These are phyloP conservation scores for Botrytis pseudocinerea DNA, from an alignment of 2,329 filamentous ascomycete species.

Conservation along the genomic window DNA sequence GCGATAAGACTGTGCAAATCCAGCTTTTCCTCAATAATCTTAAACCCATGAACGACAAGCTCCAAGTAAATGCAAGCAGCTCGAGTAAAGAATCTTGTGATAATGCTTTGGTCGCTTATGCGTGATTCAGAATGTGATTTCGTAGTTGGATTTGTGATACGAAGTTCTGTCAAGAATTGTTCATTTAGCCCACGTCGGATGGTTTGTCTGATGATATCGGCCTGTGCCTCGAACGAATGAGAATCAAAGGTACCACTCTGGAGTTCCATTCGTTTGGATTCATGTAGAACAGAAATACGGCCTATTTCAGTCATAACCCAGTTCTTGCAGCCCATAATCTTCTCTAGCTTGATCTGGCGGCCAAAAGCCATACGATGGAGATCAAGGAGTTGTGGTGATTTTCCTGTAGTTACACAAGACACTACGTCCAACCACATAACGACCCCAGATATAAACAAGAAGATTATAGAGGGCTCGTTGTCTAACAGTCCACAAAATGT, in stretches of 20 bases:
- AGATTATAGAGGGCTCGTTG: slow-evolving; percentile 46
- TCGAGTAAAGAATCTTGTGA: slow-evolving; percentile 35
- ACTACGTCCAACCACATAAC: slow-evolving; percentile 53
- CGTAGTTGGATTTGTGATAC: slow-evolving; percentile 24
- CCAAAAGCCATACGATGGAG: slow-evolving; percentile 47
- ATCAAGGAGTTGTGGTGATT: slow-evolving; percentile 45
- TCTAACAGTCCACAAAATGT: not conserved
- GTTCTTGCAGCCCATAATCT: slow-evolving; percentile 57
- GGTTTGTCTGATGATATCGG: slow-evolving; percentile 30
- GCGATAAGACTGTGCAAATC: slow-evolving; percentile 27
- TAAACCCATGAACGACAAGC: slow-evolving; percentile 33
- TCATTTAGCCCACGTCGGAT: slow-evolving; percentile 31
- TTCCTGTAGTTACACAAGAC: slow-evolving; percentile 49
- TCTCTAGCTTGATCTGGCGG: slow-evolving; percentile 45
- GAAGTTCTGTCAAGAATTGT: slow-evolving; percentile 26
- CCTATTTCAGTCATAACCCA: slow-evolving; percentile 57
- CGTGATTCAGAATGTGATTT: not conserved
- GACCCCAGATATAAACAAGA: slow-evolving; percentile 51
- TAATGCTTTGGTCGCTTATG: slow-evolving; percentile 9
- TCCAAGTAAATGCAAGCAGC: slow-evolving; percentile 36
- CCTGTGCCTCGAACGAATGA: slow-evolving; percentile 25
- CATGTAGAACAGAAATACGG: slow-evolving; percentile 54
- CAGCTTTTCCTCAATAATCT: slow-evolving; percentile 21
- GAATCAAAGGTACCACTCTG: slow-evolving; percentile 27
- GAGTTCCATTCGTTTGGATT: slow-evolving; percentile 55